Percentiles rank a stretch among this genome's conserved stretches.
Evolutionary conservation across 208 protist genomes (phyloP).

Genomic region (Acanthamoeba culbertsoni): DNA sequence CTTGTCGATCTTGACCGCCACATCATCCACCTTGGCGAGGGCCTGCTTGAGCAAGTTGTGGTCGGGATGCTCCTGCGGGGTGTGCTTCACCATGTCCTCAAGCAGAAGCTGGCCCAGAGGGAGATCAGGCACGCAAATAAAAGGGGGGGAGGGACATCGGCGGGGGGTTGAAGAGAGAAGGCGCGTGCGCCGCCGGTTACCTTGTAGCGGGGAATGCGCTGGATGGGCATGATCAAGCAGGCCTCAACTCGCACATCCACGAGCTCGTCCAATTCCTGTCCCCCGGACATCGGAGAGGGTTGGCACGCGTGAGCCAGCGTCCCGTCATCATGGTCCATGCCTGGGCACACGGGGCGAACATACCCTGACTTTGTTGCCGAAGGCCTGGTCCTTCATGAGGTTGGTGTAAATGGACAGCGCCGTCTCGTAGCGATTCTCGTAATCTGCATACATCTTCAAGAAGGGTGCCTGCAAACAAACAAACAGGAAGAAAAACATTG

Average conservation of each 20-base stretch:
- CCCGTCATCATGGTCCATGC: too few relatives aligned
- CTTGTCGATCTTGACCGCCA: slow-evolving; percentile 49
- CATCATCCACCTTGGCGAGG: slow-evolving; percentile 36
- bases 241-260: slow-evolving; percentile 41
- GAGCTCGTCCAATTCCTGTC: slow-evolving; percentile 37
- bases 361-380: slow-evolving; percentile 46
- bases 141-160: neutral
- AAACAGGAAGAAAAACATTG: neutral
- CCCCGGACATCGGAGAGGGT: neutral
- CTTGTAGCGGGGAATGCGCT: slow-evolving; percentile 50
- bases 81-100: slow-evolving; percentile 46
- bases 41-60: slow-evolving; percentile 42
- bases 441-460: slow-evolving; percentile 55
- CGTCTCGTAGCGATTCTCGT: slow-evolving; percentile 56
- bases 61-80: slow-evolving; percentile 35
- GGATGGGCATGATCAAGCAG: slow-evolving; percentile 63
- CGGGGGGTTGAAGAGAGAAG: neutral
- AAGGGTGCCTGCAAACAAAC: slow-evolving; percentile 25
- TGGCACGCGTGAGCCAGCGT: too few relatives aligned
- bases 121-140: neutral
- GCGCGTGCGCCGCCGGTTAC: neutral
- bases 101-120: neutral
- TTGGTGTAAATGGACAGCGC: slow-evolving; percentile 54
- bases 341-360: too few relatives aligned
- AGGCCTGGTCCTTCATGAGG: slow-evolving; percentile 50